A percentile compares a stretch with the other conserved stretches of the same genome.
Conservation (phyloP, 768 basidiomycete species). For the Pleurotus djamor region DNA sequence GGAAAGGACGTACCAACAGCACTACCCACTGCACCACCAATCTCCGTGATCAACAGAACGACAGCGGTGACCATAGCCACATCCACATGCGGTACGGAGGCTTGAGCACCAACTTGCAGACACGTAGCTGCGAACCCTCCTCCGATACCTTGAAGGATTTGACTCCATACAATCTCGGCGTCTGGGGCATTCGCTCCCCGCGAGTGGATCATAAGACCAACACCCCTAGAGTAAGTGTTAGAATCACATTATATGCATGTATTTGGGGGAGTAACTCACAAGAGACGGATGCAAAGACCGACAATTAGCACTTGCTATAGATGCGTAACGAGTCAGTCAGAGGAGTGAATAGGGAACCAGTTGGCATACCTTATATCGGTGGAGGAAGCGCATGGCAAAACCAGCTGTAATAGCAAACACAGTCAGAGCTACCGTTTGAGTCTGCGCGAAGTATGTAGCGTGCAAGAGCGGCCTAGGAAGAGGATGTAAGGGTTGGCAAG, state of each 20-base stretch:
- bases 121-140: conserved; percentile 66
- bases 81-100: conserved; percentile 60
- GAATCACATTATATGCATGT: background rate
- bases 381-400: conserved; percentile 46
- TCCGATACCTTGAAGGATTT: conserved; percentile 72
- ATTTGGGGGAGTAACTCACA: conserved; percentile 26
- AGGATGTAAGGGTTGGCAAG: background rate
- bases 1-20: conserved; percentile 44
- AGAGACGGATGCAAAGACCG: conserved; percentile 58
- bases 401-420: conserved; percentile 65
- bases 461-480: conserved; percentile 48
- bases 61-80: conserved; percentile 68
- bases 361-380: conserved; percentile 49
- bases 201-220: conserved; percentile 69
- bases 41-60: conserved; percentile 66
- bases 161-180: conserved; percentile 59
- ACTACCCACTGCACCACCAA: conserved; percentile 65
- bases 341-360: background rate
- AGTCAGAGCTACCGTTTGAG: conserved; percentile 58
- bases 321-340: background rate
- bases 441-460: conserved; percentile 62
- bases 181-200: conserved; percentile 57
- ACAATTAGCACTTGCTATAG: conserved; percentile 43
- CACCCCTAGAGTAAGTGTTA: conserved; percentile 36
- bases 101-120: conserved; percentile 62